A percentile compares a stretch with the other conserved stretches of the same genome.
Evolutionary conservation across 176 grass and related monocot genomes (phyloP).

Genomic region (Carex parvula): DNA sequence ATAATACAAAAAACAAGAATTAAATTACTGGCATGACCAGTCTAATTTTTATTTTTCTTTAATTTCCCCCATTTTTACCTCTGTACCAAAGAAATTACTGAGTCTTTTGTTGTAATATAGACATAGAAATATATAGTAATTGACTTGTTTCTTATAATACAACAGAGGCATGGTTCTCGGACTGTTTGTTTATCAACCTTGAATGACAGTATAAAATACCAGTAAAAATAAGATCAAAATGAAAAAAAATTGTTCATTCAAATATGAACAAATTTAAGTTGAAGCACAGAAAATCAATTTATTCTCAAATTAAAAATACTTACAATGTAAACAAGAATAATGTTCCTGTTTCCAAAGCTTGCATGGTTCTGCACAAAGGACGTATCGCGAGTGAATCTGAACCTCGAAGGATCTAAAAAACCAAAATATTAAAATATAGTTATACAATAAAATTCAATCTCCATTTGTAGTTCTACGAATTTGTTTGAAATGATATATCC

Average conservation of each 20-base stretch:
- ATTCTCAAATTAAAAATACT: conserved; percentile 24
- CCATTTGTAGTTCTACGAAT: background rate
- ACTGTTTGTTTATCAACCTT: background rate
- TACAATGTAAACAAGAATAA: conserved; percentile 61
- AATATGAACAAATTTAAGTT: background rate
- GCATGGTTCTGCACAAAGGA: conserved; percentile 63
- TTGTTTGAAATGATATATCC: background rate
- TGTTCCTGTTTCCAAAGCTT: conserved; percentile 54
- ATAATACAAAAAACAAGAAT: background rate
- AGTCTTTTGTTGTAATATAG: too few relatives aligned
- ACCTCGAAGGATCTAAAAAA: conserved; percentile 67
- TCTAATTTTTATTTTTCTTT: background rate
- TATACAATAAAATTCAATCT: background rate
- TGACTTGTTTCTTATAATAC: too few relatives aligned
- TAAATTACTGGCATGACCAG: background rate
- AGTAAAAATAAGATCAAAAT: background rate
- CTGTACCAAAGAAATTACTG: too few relatives aligned
- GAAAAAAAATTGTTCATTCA: background rate
- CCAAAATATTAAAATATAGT: conserved; percentile 12
- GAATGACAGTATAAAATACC: background rate
- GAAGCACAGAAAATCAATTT: background rate
- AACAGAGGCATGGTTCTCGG: background rate
- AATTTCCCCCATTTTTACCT: background rate
- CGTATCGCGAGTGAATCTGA: conserved; percentile 59
- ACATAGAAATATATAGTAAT: too few relatives aligned